phyloP scores from a whole-genome alignment of 2,329 filamentous ascomycete species.

The Coniochaeta hoffmannii region DNA sequence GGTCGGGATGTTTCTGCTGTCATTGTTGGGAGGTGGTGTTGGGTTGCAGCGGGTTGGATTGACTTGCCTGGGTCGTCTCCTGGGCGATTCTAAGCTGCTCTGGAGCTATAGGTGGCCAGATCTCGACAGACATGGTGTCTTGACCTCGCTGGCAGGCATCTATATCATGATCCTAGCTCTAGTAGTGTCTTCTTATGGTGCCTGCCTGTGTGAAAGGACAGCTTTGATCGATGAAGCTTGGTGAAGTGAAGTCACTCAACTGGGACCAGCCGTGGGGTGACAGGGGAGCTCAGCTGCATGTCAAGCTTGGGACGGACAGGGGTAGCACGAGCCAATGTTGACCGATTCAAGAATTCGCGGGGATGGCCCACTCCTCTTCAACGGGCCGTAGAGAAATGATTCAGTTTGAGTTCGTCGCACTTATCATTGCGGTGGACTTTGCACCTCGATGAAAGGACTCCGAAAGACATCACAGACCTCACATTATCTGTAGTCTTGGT shows the following conservation, averaged over 20 bases:
- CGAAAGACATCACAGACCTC: not conserved
- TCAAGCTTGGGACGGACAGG: not conserved
- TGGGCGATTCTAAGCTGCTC: slow-evolving; percentile 42
- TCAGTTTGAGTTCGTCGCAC: not conserved
- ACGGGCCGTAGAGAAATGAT: not conserved
- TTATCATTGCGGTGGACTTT: not conserved
- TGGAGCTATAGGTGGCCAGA: slow-evolving; percentile 48
- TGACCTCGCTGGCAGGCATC: slow-evolving; percentile 14
- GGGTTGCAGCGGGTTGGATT: not conserved
- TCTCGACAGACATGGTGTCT: slow-evolving; percentile 45
- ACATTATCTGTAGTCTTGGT: not conserved
- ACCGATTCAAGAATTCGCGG: not conserved
- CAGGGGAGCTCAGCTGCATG: not conserved
- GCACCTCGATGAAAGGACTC: not conserved
- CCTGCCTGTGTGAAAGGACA: slow-evolving; percentile 1
- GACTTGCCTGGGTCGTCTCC: slow-evolving; percentile 42
- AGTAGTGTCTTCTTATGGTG: not conserved
- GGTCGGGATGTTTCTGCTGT: slow-evolving; percentile 4
- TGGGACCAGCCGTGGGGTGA: not conserved
- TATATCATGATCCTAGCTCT: slow-evolving; percentile 11
- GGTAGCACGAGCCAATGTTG: not conserved
- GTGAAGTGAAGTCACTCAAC: not conserved
- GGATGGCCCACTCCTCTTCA: not conserved
- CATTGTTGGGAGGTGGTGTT: not conserved
- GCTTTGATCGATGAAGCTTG: not conserved